Percentiles rank a stretch among this genome's conserved stretches.
Conservation (phyloP, 306 rosid species). For the Psophocarpus tetragonolobus region DNA sequence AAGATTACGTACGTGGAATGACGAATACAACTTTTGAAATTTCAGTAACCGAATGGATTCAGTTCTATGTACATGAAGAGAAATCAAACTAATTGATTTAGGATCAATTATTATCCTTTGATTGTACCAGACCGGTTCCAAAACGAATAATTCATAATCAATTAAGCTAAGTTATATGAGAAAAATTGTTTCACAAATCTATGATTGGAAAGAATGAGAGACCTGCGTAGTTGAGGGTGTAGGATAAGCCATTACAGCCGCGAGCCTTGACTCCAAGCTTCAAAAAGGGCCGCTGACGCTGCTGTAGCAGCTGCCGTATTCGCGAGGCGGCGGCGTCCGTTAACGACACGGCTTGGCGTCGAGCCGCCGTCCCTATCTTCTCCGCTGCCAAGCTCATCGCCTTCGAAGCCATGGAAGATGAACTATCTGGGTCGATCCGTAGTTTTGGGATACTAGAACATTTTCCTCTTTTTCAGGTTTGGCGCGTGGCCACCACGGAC, state of each 20-base stretch:
- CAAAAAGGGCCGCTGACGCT: constrained; percentile 76
- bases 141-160: neutral
- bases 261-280: constrained; percentile 95
- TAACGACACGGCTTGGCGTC: constrained; percentile 71
- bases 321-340: constrained; percentile 79
- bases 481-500: constrained; percentile 34
- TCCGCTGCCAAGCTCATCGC: constrained; percentile 49
- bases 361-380: constrained; percentile 46
- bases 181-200: neutral
- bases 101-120: neutral
- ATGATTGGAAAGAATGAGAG: neutral
- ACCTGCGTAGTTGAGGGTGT: constrained; percentile 93
- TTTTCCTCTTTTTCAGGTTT: neutral
- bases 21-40: neutral
- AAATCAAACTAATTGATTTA: neutral
- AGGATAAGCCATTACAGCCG: constrained; percentile 89
- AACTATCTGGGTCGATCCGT: neutral
- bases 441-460: neutral
- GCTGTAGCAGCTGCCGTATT: constrained; percentile 60
- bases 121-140: neutral
- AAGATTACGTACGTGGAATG: neutral
- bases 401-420: constrained; percentile 51
- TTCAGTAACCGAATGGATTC: neutral
- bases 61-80: neutral
- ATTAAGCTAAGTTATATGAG: neutral